Percentiles rank a stretch among this genome's conserved stretches.
These are phyloP conservation scores for Daldinia childiae DNA, from an alignment of 495 filamentous ascomycete genomes.

Conservation along the genomic window DNA sequence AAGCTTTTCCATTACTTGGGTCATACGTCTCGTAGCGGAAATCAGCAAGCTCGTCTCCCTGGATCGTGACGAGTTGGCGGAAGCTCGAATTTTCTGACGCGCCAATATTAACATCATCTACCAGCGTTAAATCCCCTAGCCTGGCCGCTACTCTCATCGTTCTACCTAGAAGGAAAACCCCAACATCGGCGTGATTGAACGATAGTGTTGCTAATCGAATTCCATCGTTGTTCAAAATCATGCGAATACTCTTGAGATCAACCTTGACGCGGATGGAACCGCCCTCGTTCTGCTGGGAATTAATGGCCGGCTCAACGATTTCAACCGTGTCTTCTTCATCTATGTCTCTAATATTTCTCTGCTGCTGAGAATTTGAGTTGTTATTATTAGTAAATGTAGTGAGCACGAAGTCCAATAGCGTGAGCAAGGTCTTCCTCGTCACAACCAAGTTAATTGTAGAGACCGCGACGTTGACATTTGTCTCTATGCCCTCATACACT, in stretches of 20 bases:
- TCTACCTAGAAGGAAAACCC: conserved; percentile 84
- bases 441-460: conserved; percentile 97
- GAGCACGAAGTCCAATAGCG: conserved; percentile 95
- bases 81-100: conserved; percentile 81
- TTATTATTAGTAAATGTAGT: conserved; percentile 87
- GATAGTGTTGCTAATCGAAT: conserved; percentile 92
- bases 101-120: conserved; percentile 95
- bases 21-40: conserved; percentile 98
- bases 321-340: conserved; percentile 52
- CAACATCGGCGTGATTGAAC: conserved; percentile 89
- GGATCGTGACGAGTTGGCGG: conserved; percentile 88
- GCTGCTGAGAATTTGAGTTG: conserved; percentile 48
- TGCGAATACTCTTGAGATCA: conserved; percentile 87
- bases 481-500: conserved; percentile 90
- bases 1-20: conserved; percentile 67
- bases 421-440: conserved; percentile 90
- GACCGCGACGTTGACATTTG: conserved; percentile 88
- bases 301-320: conserved; percentile 42
- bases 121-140: conserved; percentile 84
- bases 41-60: conserved; percentile 96
- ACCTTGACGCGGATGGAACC: conserved; percentile 78
- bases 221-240: conserved; percentile 98
- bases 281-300: conserved; percentile 46
- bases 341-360: conserved; percentile 49
- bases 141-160: conserved; percentile 86